phyloP scores from a whole-genome alignment of 2,329 filamentous ascomycete species.

The Fusarium nematophilum region DNA sequence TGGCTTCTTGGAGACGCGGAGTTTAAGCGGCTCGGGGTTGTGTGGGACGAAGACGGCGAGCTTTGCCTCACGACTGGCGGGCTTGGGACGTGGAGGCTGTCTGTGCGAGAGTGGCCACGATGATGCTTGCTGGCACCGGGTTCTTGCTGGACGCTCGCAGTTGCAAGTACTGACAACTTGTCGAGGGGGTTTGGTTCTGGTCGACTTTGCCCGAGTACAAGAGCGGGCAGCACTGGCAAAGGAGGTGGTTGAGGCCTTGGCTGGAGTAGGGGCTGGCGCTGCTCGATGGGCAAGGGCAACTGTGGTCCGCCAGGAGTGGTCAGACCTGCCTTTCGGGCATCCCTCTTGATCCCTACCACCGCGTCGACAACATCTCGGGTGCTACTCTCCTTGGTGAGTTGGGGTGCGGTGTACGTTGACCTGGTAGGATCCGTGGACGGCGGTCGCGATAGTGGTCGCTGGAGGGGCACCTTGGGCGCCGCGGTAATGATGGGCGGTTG shows the following conservation, averaged over 20 bases:
- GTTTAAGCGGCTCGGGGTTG: constrained; percentile 37
- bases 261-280: constrained; percentile 37
- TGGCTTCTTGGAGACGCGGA: constrained; percentile 40
- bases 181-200: constrained; percentile 44
- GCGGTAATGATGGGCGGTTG: constrained; percentile 18
- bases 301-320: constrained; percentile 11
- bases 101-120: constrained; percentile 30
- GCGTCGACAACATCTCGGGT: constrained; percentile 44
- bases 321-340: constrained; percentile 23
- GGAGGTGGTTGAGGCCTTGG: constrained; percentile 32
- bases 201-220: constrained; percentile 41
- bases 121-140: constrained; percentile 39
- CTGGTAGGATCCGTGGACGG: constrained; percentile 31
- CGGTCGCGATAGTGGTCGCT: constrained; percentile 34
- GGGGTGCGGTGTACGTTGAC: constrained; percentile 22
- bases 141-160: constrained; percentile 49
- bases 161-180: constrained; percentile 53
- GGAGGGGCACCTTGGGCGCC: constrained; percentile 35
- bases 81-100: constrained; percentile 41
- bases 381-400: constrained; percentile 31
- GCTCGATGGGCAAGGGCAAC: constrained; percentile 30
- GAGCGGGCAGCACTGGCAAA: constrained; percentile 35
- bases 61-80: constrained; percentile 35
- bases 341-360: constrained; percentile 42
- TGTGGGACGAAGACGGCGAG: constrained; percentile 36